Conservation (phyloP, 1,139 yeast genomes). For the Pneumocystis canis region DNA sequence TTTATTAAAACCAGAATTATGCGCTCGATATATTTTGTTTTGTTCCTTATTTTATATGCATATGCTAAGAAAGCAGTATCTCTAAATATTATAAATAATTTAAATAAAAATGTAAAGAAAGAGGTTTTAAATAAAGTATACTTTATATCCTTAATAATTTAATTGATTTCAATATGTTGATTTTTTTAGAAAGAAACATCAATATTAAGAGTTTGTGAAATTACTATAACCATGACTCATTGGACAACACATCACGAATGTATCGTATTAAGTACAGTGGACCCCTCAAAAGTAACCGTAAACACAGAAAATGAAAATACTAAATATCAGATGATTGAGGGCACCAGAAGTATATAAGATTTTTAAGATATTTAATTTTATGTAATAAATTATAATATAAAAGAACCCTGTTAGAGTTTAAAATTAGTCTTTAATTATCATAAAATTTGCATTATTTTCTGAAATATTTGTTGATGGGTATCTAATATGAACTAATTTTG, state of each 20-base stretch:
- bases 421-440: not conserved
- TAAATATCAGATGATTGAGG: not conserved
- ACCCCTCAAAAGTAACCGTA: not conserved
- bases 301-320: not conserved
- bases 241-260: not conserved
- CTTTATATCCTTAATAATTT: not conserved
- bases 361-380: not conserved
- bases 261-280: not conserved
- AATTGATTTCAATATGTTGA: not conserved
- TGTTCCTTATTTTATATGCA: not conserved
- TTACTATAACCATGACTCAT: not conserved
- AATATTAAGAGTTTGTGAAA: not conserved
- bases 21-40: not conserved
- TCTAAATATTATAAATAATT: not conserved
- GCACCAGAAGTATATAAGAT: not conserved
- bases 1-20: not conserved
- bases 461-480: not conserved
- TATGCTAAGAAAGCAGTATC: not conserved
- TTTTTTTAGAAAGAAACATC: not conserved
- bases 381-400: not conserved
- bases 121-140: not conserved
- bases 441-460: not conserved
- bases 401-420: not conserved
- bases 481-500: not conserved
- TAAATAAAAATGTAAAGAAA: not conserved